Base-by-base conservation (phyloP, 805 yeast species). In the Suhomyces emberorum region DNA sequence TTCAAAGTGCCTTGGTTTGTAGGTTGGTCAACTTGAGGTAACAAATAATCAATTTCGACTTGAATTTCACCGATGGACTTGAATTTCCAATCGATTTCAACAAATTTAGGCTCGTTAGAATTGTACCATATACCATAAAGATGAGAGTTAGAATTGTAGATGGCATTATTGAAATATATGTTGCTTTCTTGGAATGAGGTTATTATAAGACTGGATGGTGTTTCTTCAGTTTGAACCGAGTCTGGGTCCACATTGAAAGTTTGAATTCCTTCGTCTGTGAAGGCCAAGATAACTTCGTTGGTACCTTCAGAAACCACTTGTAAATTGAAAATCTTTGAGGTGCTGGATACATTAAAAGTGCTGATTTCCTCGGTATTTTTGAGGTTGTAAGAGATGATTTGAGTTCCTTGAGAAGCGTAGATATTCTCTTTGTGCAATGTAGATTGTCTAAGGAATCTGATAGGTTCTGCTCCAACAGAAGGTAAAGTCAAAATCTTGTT, bases 121-220 rank as follows among this genome's bases (percentile, higher is more conserved):
- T 53, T 63, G 46, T 55, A 59, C 63, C 65, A 61, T 11, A 74
- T 72, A 8, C 74, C 70, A 9, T 59, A 54, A 12, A 64, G 54
- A n/a, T 43, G 49, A 5, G 34, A 22, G 15, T 56, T 54, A 35
- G 34, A 34, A 16, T 41, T 53, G 33, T 63, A 67, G 46, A 67
- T 68, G 16, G 49, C 48, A 39, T 56, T 54, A 29, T 49, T 39
- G 36, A 60, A 55, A 4, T 21, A 27, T 11, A 49, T 37, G 10
- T 36, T 32, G 7, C 39, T 37, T 15, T 38, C 34, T 9, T 41
- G 41, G 29, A 32, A 34, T 29, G 38, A 41, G n/a, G 59, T 48
- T 22, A 24, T 41, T 32, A 58, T 43, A 15, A 36, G 12, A 22
- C 47, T 17, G 33, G 37, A 18, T 15, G 45, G 40, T 1, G 41